These are phyloP conservation scores for Cyberlindnera japonica DNA, from an alignment of 805 yeast species.

Conservation along the genomic window DNA sequence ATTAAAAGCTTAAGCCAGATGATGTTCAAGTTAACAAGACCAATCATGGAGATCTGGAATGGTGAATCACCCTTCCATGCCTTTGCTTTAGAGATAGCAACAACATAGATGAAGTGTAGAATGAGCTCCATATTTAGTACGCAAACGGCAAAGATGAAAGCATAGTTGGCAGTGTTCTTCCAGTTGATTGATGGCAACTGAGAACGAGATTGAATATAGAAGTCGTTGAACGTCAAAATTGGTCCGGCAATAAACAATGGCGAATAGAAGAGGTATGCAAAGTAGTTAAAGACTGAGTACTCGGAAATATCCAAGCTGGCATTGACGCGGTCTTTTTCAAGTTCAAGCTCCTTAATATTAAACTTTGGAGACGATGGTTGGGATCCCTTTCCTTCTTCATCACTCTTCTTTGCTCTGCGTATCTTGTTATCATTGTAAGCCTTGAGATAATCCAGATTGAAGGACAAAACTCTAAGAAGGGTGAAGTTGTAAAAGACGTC, in stretches of 20 bases:
- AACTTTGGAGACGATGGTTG: constrained; percentile 20
- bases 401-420: constrained; percentile 21
- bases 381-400: constrained; percentile 23
- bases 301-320: constrained; percentile 59
- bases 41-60: constrained; percentile 92
- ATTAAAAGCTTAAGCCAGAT: constrained; percentile 90
- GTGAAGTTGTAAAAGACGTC: constrained; percentile 94
- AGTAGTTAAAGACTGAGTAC: constrained; percentile 60
- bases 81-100: constrained; percentile 82
- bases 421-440: constrained; percentile 27
- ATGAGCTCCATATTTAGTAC: constrained; percentile 84
- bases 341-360: constrained; percentile 5
- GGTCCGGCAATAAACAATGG: constrained; percentile 97
- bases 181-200: constrained; percentile 54
- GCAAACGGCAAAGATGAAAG: constrained; percentile 65
- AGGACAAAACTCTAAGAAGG: constrained; percentile 77
- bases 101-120: constrained; percentile 86
- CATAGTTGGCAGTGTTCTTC: constrained; percentile 56
- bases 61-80: constrained; percentile 92
- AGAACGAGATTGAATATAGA: constrained; percentile 75
- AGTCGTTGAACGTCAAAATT: constrained; percentile 88
- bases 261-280: constrained; percentile 76
- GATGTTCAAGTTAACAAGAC: constrained; percentile 81
- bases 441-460: constrained; percentile 69
- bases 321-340: constrained; percentile 56